Conservation (phyloP, 306 rosid species). For the Cucurbita maxima region DNA sequence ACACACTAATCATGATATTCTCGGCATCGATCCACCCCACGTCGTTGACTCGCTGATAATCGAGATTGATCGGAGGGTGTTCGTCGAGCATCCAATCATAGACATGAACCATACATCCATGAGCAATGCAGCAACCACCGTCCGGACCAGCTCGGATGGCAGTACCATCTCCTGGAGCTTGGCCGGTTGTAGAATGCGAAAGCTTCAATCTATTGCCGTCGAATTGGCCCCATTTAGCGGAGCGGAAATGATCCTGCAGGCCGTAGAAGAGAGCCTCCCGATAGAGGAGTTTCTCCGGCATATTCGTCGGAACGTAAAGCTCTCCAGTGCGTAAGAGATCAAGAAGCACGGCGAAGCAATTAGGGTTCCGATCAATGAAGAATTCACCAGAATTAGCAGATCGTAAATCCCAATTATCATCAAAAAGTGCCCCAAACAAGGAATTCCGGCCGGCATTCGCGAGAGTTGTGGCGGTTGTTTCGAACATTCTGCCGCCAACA, state of each 20-base stretch:
- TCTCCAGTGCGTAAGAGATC: constrained; percentile 75
- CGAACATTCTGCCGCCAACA: constrained; percentile 84
- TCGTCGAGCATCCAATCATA: constrained; percentile 90
- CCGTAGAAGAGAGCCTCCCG: constrained; percentile 77
- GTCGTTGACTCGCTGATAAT: constrained; percentile 70
- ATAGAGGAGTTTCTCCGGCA: constrained; percentile 62
- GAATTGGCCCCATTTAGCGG: constrained; percentile 69
- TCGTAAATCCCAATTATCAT: constrained; percentile 57
- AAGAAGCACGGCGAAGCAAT: constrained; percentile 68
- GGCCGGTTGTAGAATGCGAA: constrained; percentile 40
- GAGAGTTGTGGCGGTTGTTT: constrained; percentile 74
- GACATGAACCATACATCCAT: constrained; percentile 81
- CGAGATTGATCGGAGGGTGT: constrained; percentile 59
- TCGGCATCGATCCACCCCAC: constrained; percentile 73
- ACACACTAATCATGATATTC: constrained; percentile 51
- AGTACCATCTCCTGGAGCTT: constrained; percentile 91
- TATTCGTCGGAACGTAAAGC: constrained; percentile 31
- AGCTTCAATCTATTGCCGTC: constrained; percentile 59
- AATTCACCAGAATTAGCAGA: constrained; percentile 16
- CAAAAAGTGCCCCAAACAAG: constrained; percentile 74
- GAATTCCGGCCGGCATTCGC: constrained; percentile 88
- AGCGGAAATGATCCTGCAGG: constrained; percentile 61
- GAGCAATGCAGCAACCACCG: constrained; percentile 89
- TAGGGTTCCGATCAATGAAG: constrained; percentile 84
- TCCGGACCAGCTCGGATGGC: constrained; percentile 86